Percentiles rank a stretch among this genome's conserved stretches.
These are phyloP conservation scores for Phytophthora ohioensis DNA, from an alignment of 352 stramenopile species.

Conservation along the genomic window DNA sequence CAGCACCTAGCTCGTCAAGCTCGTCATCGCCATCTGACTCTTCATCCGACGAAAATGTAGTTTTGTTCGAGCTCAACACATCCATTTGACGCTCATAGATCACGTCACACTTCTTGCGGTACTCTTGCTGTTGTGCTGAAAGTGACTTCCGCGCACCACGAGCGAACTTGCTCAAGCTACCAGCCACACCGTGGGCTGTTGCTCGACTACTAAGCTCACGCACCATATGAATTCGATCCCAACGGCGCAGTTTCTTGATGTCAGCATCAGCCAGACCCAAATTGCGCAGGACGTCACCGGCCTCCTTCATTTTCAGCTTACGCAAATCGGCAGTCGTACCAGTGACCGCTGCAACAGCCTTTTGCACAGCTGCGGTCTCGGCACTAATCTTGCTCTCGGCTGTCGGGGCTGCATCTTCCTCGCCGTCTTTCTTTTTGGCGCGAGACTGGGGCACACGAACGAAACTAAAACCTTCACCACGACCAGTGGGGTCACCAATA, in stretches of 20 bases:
- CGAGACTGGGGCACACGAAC: conserved; percentile 79
- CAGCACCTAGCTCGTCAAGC: conserved; percentile 74
- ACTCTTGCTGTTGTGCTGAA: conserved; percentile 86
- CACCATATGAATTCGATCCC: conserved; percentile 87
- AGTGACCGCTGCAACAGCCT: conserved; percentile 80
- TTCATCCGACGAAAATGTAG: conserved; percentile 79
- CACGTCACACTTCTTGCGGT: conserved; percentile 85
- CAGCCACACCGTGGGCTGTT: conserved; percentile 73
- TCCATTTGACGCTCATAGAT: conserved; percentile 89
- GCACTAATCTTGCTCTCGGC: conserved; percentile 54
- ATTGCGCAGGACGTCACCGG: conserved; percentile 81
- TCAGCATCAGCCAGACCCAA: conserved; percentile 79
- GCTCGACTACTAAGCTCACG: conserved; percentile 80
- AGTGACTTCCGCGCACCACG: conserved; percentile 82
- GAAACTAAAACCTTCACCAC: conserved; percentile 89
- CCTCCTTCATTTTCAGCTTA: conserved; percentile 90
- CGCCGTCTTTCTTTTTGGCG: conserved; percentile 84
- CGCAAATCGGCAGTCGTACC: conserved; percentile 86
- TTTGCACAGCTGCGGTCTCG: conserved; percentile 74
- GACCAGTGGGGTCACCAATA: conserved; percentile 81
- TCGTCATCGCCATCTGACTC: conserved; percentile 79
- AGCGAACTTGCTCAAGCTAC: conserved; percentile 83
- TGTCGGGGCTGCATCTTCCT: conserved; percentile 60
- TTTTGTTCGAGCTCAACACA: conserved; percentile 67
- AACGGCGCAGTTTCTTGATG: conserved; percentile 85